phyloP scores from a whole-genome alignment of 768 basidiomycete genomes.

The Suillus cothurnatus region DNA sequence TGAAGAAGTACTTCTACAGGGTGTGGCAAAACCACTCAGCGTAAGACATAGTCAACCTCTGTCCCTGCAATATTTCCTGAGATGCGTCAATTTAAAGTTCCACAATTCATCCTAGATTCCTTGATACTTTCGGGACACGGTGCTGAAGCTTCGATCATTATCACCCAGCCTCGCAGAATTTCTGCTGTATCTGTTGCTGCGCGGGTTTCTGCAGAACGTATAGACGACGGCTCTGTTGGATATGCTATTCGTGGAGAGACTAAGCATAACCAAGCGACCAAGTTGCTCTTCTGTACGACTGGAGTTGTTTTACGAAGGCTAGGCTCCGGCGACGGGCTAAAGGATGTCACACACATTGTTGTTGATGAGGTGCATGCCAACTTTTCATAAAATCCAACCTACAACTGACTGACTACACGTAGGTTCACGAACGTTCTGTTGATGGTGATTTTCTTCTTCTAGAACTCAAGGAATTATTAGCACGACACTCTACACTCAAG shows the following conservation, averaged over 20 bases:
- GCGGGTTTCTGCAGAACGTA: conserved; percentile 81
- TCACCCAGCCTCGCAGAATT: conserved; percentile 89
- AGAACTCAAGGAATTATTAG: conserved; percentile 76
- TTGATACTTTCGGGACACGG: conserved; percentile 66
- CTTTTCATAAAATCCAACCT: not conserved
- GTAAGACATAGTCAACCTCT: conserved; percentile 39
- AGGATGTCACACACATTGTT: conserved; percentile 78
- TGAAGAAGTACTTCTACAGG: conserved; percentile 41
- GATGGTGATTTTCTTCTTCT: conserved; percentile 90
- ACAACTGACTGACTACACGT: conserved; percentile 7
- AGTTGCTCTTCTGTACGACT: conserved; percentile 89
- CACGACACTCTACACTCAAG: conserved; percentile 65
- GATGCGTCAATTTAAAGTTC: conserved; percentile 49
- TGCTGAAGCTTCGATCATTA: conserved; percentile 69
- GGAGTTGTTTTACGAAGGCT: conserved; percentile 87
- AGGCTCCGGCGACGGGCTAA: conserved; percentile 69
- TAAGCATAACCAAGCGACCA: conserved; percentile 64
- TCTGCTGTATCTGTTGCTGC: conserved; percentile 88
- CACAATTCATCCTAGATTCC: conserved; percentile 88
- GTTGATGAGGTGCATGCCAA: conserved; percentile 76
- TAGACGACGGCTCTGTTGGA: conserved; percentile 78
- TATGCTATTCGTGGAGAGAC: conserved; percentile 90
- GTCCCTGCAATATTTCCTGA: conserved; percentile 5
- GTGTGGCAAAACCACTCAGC: conserved; percentile 90
- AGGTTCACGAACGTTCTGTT: conserved; percentile 92